A percentile compares a stretch with the other conserved stretches of the same genome.
Conservation (phyloP, 1,139 yeast genomes). For the Geotrichum phurueaensis region DNA sequence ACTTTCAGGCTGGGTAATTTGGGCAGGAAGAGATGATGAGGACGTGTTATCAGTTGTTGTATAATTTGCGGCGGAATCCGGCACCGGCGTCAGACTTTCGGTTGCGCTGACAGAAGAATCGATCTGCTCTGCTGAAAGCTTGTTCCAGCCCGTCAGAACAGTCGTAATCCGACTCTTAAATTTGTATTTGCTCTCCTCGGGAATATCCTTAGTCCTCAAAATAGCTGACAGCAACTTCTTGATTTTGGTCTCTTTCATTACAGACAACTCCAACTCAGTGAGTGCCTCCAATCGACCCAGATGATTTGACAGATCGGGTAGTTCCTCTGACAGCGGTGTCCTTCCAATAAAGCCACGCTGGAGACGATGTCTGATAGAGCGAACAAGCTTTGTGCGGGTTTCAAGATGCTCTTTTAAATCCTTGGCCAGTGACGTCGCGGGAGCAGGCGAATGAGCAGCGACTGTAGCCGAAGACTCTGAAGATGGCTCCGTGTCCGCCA, state of each 20-base stretch:
- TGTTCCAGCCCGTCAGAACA: constrained; percentile 31
- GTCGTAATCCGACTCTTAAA: constrained; percentile 27
- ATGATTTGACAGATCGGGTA: constrained; percentile 25
- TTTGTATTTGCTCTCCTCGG: constrained; percentile 27
- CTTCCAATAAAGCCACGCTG: constrained; percentile 32
- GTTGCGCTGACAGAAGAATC: constrained; percentile 2
- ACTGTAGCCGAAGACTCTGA: neutral
- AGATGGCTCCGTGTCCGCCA: neutral
- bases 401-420: constrained; percentile 24
- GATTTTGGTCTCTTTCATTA: constrained; percentile 35
- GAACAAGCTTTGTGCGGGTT: constrained; percentile 24
- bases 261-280: constrained; percentile 33
- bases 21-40: neutral
- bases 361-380: constrained; percentile 30
- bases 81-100: neutral
- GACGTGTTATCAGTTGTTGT: neutral
- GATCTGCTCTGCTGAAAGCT: neutral
- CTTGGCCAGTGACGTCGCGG: constrained; percentile 18
- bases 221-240: constrained; percentile 34
- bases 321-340: constrained; percentile 25
- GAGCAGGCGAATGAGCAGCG: constrained; percentile 7
- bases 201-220: constrained; percentile 25
- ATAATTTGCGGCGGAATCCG: neutral
- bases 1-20: neutral
- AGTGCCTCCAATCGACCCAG: constrained; percentile 31